phyloP scores from a whole-genome alignment of 2,329 filamentous ascomycete species.

The Cephalotrichum gorgonifer region DNA sequence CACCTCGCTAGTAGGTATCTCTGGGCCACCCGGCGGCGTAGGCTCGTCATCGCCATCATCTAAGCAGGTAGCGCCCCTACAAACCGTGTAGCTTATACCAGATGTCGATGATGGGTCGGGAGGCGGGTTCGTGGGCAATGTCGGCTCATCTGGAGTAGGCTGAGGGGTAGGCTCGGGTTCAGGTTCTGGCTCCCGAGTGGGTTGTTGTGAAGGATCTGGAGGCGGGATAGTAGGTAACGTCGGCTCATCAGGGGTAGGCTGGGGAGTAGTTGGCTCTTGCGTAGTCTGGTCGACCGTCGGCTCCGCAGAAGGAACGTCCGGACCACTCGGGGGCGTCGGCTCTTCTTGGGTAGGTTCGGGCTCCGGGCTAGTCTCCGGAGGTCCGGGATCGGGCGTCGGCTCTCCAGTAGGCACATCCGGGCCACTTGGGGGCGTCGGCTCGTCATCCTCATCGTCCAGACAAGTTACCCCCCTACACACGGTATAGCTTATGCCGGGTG shows the following conservation, averaged over 20 bases:
- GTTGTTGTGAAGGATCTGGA: neutral
- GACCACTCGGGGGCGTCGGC: too few relatives aligned
- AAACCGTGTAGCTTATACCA: too few relatives aligned
- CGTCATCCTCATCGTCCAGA: neutral
- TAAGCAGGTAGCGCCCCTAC: too few relatives aligned
- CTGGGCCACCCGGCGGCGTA: too few relatives aligned
- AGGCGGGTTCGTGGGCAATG: neutral
- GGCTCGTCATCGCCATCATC: too few relatives aligned
- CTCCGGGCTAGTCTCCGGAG: slow-evolving; percentile 1
- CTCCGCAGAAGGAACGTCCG: too few relatives aligned
- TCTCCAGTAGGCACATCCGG: neutral
- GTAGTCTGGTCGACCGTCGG: too few relatives aligned
- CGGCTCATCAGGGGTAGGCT: neutral
- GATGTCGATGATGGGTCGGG: neutral
- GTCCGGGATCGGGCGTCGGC: neutral
- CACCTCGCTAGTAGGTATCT: too few relatives aligned
- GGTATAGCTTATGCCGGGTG: slow-evolving; percentile 1
- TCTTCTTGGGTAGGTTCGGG: too few relatives aligned
- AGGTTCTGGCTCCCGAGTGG: neutral
- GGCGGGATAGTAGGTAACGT: neutral
- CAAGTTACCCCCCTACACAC: slow-evolving; percentile 1
- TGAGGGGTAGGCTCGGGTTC: too few relatives aligned
- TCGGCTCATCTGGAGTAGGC: neutral
- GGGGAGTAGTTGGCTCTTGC: neutral
- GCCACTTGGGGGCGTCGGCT: neutral